Percentiles rank a stretch among this genome's conserved stretches.
These are phyloP conservation scores for Graphilbum ipis-grandicollis DNA, from an alignment of 2,329 filamentous ascomycete species.

Conservation along the genomic window DNA sequence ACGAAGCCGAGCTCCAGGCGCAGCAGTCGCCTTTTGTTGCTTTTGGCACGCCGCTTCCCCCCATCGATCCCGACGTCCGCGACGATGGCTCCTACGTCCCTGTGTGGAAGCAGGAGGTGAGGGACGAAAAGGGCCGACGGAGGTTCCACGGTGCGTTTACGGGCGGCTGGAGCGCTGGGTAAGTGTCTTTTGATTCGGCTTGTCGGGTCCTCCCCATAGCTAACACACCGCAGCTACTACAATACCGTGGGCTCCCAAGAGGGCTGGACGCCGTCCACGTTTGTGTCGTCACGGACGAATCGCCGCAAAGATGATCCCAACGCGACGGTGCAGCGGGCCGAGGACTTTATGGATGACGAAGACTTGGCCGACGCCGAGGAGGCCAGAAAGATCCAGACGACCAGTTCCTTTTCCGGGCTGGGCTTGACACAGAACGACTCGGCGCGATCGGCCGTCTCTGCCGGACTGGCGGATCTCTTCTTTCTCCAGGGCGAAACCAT, in stretches of 20 bases:
- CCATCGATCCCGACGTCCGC: slow-evolving; percentile 54
- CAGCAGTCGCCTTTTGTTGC: slow-evolving; percentile 57
- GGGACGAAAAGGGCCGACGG: slow-evolving; percentile 79
- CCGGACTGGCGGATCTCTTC: slow-evolving; percentile 53
- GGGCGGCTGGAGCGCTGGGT: slow-evolving; percentile 92
- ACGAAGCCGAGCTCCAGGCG: slow-evolving; percentile 55
- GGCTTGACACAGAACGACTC: slow-evolving; percentile 46
- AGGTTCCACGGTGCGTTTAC: slow-evolving; percentile 92
- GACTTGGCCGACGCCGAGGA: slow-evolving; percentile 79
- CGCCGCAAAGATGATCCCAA: slow-evolving; percentile 51
- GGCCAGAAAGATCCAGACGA: slow-evolving; percentile 54
- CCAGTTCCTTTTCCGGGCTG: slow-evolving; percentile 56
- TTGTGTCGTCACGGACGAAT: slow-evolving; percentile 74
- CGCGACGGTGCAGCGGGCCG: slow-evolving; percentile 41
- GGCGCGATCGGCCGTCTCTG: slow-evolving; percentile 23
- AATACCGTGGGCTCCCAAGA: slow-evolving; percentile 98
- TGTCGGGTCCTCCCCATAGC: not conserved
- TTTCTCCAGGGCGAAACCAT: slow-evolving; percentile 62
- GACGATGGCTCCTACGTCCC: slow-evolving; percentile 89
- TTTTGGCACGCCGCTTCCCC: slow-evolving; percentile 74
- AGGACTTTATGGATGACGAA: slow-evolving; percentile 98
- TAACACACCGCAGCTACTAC: slow-evolving; percentile 52
- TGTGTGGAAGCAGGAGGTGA: slow-evolving; percentile 96
- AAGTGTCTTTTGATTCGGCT: slow-evolving; percentile 24
- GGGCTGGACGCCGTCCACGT: slow-evolving; percentile 86